Evolutionary conservation across 2,329 filamentous ascomycete species (phyloP), one percentile per base, ranked within the genome.

Genomic region (Rachicladosporium sp.): DNA sequence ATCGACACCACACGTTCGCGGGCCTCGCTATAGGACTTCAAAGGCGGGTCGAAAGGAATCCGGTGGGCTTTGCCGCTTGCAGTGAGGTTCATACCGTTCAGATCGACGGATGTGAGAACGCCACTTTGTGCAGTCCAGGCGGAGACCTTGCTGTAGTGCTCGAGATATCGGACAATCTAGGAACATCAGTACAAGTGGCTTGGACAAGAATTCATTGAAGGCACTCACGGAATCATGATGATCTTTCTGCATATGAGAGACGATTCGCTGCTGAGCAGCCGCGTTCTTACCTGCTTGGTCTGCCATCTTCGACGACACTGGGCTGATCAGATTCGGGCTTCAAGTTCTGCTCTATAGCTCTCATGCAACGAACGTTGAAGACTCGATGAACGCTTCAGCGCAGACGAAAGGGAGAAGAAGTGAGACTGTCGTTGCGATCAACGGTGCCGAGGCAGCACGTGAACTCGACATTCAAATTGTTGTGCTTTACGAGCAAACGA

Each of bases 161-260:
- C 78, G n/a, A 93, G 74, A 62, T 88, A 93, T 55, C 81, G 72
- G 42, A 73, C 66, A 37, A 94, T 54, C 67, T 70, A 39, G 27
- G 6, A 10, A 38, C 7, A 41, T 47, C 29, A 38, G 42, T 43
- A 3, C 10, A 11, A 11, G 13, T 8, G 6, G 6, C 30, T 10
- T 33, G 31, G 15, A 33, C 31, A 10, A 12, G 31, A n/a, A 38
- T 9, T 10, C 29, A 6, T 19, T 7, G 35, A 10, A 37, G 27
- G 35, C n/a, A 8, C 35, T 15, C 10, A 38, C 36, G 10, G 40
- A 42, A 23, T 76, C 71, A 37, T 71, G 66, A 64, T 94, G 89
- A 60, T 89, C 82, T 33, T 68, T 67, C 65, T 95, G 94, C 84
- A 95, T 91, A 67, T 95, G 88, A 29, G 69, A 69, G 55, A 89